Conservation (phyloP, 2,329 filamentous ascomycete genomes). For the Ceratocystiopsis sp. region DNA sequence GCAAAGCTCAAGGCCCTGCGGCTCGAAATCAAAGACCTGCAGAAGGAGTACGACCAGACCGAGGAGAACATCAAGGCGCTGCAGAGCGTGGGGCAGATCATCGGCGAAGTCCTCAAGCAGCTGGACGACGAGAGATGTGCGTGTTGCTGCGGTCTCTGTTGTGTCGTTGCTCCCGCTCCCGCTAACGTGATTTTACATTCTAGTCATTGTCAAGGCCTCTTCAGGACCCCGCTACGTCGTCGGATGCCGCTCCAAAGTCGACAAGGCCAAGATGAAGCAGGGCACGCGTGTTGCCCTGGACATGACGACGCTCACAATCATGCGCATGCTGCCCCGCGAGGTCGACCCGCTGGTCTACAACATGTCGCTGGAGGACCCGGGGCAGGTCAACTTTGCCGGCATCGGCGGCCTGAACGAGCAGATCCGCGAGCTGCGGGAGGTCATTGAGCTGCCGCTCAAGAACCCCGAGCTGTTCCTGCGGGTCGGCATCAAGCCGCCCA, state of each 20-base stretch:
- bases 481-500: conserved; percentile 97
- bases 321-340: conserved; percentile 97
- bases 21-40: conserved; percentile 86
- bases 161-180: too few species aligned
- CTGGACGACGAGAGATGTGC: conserved; percentile 82
- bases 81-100: conserved; percentile 97
- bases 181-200: too few species aligned
- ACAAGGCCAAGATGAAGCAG: conserved; percentile 94
- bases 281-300: conserved; percentile 93
- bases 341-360: conserved; percentile 98
- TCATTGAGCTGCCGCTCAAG: conserved; percentile 94
- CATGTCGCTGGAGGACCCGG: conserved; percentile 97
- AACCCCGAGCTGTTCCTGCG: conserved; percentile 94
- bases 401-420: conserved; percentile 97
- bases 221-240: conserved; percentile 96
- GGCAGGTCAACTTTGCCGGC: conserved; percentile 92
- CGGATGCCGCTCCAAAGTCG: conserved; percentile 94
- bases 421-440: conserved; percentile 90
- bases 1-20: conserved; percentile 89
- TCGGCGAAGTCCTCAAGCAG: conserved; percentile 97
- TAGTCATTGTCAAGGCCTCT: conserved; percentile 87
- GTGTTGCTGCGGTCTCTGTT: too few species aligned
- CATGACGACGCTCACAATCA: conserved; percentile 99
- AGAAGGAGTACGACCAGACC: conserved; percentile 89
- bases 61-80: conserved; percentile 99